Base-by-base conservation (phyloP, 345 rosid genomes). In the Salix arbutifolia region DNA sequence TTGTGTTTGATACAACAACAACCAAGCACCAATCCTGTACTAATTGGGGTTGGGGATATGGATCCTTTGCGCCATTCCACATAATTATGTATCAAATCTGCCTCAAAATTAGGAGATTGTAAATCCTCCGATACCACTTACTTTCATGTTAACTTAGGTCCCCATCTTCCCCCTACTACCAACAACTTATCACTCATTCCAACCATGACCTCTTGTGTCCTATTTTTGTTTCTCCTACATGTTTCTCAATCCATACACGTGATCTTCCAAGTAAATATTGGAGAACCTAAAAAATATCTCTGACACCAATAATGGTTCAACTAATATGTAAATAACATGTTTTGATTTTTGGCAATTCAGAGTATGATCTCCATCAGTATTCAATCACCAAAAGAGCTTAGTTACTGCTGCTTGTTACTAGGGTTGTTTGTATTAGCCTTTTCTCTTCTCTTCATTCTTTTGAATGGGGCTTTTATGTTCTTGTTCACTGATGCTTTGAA, bases 401-500 rank as follows among this genome's bases (percentile, higher is more conserved):
- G 40, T 42, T 21, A n/a, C 18, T 50, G 19, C 58, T 37, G 21
- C 42, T 11, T 46, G 5, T 11, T 42, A 17, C 6, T 9, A 38
- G 71, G 71, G 13, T 1, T 8, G 11, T 66, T 30, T 42, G 0
- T 19, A 12, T 58, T 37, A 37, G 26, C 13, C 19, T 53, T 65
- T 67, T 69, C 26, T 12, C 33, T 18, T 18, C 12, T 23, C 26
- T 21, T 26, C 46, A 1, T 66, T 66, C 75, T 67, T 66, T 38
- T 31, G 44, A 56, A 71, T 78, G 23, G 48, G 42, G 52, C 35
- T 58, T 44, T 80, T 70, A 13, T 28, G 25, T 48, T 70, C 69
- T 71, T 53, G 37, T 67, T 73, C 58, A 66, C 38, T 77, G 21
- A 38, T 77, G 30, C 60, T 61, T 70, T 72, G 75, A 67, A 76